phyloP scores from a whole-genome alignment of 2,329 filamentous ascomycete genomes.

The Pleoardoris graminearum region DNA sequence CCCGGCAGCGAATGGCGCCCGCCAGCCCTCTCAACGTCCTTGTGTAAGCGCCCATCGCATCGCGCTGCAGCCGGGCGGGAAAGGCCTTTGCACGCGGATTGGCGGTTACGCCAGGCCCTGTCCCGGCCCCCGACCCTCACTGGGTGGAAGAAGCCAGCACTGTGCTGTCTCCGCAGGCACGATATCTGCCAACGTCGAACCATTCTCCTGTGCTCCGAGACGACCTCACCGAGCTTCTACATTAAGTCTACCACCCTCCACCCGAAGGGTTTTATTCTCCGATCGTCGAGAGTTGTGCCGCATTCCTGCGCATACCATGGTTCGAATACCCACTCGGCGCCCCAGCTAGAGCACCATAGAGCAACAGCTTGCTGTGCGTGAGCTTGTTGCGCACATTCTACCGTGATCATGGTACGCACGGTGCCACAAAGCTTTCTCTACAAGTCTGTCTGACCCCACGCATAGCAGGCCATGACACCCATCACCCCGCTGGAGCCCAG shows the following conservation, averaged over 20 bases:
- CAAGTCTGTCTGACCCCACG: conserved; percentile 24
- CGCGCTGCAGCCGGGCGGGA: conserved; percentile 34
- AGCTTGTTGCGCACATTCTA: conserved; percentile 23
- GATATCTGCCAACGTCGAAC: conserved; percentile 36
- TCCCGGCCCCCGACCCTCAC: conserved; percentile 30
- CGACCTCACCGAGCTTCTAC: conserved; percentile 43
- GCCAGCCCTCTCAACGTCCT: conserved; percentile 29
- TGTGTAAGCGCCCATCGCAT: conserved; percentile 40
- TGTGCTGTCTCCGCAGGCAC: conserved; percentile 41
- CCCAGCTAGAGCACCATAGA: conserved; percentile 26
- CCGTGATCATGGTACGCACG: conserved; percentile 43
- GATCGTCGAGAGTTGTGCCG: conserved; percentile 40
- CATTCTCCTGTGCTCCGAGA: conserved; percentile 38
- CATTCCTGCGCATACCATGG: conserved; percentile 39
- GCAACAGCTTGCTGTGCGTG: conserved; percentile 16
- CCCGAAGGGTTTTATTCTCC: conserved; percentile 45
- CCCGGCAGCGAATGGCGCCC: conserved; percentile 32
- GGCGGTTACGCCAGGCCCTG: conserved; percentile 26
- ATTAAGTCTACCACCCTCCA: conserved; percentile 49
- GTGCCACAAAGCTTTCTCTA: conserved; percentile 10
- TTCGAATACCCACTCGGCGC: conserved; percentile 24
- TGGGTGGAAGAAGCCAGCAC: conserved; percentile 31
- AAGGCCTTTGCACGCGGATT: conserved; percentile 33
- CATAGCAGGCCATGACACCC: conserved; percentile 51
- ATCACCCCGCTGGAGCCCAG: conserved; percentile 49